Evolutionary conservation across 176 grass and related monocot species (phyloP), one percentile per base, ranked within the genome.

Genomic region (Alopecurus myosuroides): DNA sequence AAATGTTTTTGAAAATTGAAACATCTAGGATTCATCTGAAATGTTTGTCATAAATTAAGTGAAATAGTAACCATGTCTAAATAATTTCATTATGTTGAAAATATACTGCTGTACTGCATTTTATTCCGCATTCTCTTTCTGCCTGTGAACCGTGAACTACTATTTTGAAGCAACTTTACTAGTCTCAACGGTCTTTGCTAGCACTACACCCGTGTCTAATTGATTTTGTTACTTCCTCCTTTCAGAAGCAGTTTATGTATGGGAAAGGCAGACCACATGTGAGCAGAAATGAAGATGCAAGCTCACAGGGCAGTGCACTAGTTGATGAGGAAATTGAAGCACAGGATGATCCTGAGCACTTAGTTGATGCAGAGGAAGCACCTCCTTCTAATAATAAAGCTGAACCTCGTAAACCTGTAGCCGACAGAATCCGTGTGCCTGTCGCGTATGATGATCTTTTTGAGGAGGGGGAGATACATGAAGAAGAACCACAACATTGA

Each of bases 381-480:
- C 76, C 79, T 8, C 64, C 50, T 49, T n/a, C 86, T 71, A 76
- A 91, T 18, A 41, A 29, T 9, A 88, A 86, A 73, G 66, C 64
- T 82, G 70, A 88, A 6, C 81, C 42, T 26, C 70, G 86, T 45
- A 94, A 88, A 89, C 84, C 88, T 44, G 74, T 96, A 52, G 63
- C 61, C 6, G 91, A 92, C 53, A 99, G 97, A 71, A 92, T 99
- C 50, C 88, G 97, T 9, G 34, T 94, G 61, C 97, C 89, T 46
- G 91, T 99, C 77, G 55, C 89, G 73, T 99, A 99, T 77, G 93
- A 92, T 72, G 93, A 99, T 83, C 86, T 96, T 61, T 92, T 94
- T 42, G 97, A 99, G 85, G 97, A 96, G 44, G 97, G 97, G 39
- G 97, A 94, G 89, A 92, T 99, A 86, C 88, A 89, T 2, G 85